Percentiles rank a stretch among this genome's conserved stretches.
Conservation (phyloP, 495 filamentous ascomycete species). For the Pyronema omphalodes region DNA sequence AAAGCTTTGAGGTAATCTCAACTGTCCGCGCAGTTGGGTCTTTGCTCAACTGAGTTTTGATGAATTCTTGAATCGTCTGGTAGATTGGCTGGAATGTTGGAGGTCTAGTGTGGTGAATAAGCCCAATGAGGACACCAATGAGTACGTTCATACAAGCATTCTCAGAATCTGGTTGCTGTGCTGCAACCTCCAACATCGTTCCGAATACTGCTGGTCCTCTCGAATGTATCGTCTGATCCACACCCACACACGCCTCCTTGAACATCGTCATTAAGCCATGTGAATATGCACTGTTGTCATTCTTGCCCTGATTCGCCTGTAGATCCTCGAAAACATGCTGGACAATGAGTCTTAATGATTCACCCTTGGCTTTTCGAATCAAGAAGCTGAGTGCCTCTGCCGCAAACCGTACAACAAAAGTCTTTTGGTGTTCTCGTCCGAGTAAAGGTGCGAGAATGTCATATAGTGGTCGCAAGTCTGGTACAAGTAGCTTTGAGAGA, state of each 20-base stretch:
- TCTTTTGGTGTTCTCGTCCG: conserved; percentile 61
- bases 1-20: conserved; percentile 37
- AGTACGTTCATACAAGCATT: conserved; percentile 40
- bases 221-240: conserved; percentile 64
- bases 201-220: conserved; percentile 51
- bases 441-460: conserved; percentile 69
- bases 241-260: conserved; percentile 49
- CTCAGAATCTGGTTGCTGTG: conserved; percentile 3
- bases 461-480: conserved; percentile 68
- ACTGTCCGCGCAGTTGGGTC: conserved; percentile 28
- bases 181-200: conserved; percentile 32
- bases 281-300: conserved; percentile 40
- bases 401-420: conserved; percentile 73
- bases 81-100: conserved; percentile 49
- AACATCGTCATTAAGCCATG: conserved; percentile 83
- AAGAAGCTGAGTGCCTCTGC: conserved; percentile 91
- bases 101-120: conserved; percentile 61
- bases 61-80: conserved; percentile 36
- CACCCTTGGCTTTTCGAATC: conserved; percentile 69
- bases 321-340: conserved; percentile 52
- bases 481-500: conserved; percentile 64
- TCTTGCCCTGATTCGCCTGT: conserved; percentile 30
- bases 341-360: conserved; percentile 49
- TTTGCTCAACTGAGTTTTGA: conserved; percentile 25
- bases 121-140: conserved; percentile 52